These are phyloP conservation scores for Ceratobasidium sp. DNA, from an alignment of 1,284 basidiomycete species.

Conservation along the genomic window DNA sequence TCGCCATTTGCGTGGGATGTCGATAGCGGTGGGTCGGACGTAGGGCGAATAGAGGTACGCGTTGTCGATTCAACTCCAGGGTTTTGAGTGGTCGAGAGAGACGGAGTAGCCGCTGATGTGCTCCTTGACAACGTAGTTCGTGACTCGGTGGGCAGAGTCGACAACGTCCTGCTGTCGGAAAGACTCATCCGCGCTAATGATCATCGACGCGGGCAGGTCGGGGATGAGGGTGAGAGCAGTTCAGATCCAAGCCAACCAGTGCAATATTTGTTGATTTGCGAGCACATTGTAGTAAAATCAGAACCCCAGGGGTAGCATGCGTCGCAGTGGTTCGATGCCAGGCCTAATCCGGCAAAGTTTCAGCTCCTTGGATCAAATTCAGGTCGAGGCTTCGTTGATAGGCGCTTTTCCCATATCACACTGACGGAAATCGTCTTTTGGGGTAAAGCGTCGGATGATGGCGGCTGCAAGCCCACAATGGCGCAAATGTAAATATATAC, in stretches of 20 bases:
- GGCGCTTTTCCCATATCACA: no score
- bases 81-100: not conserved
- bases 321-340: not conserved
- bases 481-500: not conserved
- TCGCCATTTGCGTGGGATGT: not conserved
- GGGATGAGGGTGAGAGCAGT: constrained; percentile 1
- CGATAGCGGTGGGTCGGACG: not conserved
- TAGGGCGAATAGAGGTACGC: not conserved
- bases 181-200: not conserved
- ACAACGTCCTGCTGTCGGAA: not conserved
- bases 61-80: not conserved
- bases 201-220: not conserved
- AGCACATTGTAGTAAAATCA: not conserved
- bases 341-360: not conserved
- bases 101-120: not conserved
- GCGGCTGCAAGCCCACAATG: not conserved
- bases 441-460: no score
- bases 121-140: not conserved
- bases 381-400: no score
- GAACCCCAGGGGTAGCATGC: not conserved
- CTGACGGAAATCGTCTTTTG: no score
- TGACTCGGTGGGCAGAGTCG: not conserved
- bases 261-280: not conserved
- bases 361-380: no score
- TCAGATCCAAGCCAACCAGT: not conserved